These are phyloP conservation scores for Colletotrichum spinosum DNA, from an alignment of 2,329 filamentous ascomycete genomes.

Conservation along the genomic window DNA sequence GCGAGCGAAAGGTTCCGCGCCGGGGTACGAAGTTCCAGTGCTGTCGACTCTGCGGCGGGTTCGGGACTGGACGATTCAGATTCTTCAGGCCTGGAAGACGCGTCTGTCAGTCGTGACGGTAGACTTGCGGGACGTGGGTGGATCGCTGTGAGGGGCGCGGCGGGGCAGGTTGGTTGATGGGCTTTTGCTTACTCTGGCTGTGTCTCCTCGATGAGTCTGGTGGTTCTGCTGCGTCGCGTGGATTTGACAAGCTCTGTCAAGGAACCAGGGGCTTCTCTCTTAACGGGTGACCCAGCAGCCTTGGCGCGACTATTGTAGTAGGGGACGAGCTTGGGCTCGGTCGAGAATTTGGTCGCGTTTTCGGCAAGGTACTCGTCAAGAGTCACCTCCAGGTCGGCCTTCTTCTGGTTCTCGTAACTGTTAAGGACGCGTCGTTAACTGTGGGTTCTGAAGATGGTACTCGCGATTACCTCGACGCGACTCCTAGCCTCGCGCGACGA, in stretches of 20 bases:
- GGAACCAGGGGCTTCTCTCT: conserved; percentile 58
- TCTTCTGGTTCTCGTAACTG: conserved; percentile 79
- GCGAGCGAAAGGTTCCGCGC: conserved; percentile 65
- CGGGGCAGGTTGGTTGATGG: not conserved
- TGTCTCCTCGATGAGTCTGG: conserved; percentile 59
- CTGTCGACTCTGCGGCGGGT: conserved; percentile 52
- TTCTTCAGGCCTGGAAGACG: conserved; percentile 21
- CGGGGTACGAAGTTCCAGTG: conserved; percentile 60
- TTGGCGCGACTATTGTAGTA: conserved; percentile 80
- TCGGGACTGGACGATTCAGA: conserved; percentile 40
- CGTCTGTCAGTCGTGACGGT: conserved; percentile 30
- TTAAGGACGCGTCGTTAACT: conserved; percentile 30
- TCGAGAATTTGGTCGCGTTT: conserved; percentile 74
- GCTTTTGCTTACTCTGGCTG: conserved; percentile 53
- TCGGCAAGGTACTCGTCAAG: conserved; percentile 79
- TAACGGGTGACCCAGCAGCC: conserved; percentile 70
- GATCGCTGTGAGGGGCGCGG: not conserved
- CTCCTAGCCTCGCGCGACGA: conserved; percentile 32
- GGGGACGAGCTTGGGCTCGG: conserved; percentile 73
- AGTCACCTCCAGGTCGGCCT: conserved; percentile 80
- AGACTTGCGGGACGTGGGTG: conserved; percentile 15
- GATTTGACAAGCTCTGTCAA: conserved; percentile 56
- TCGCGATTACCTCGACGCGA: conserved; percentile 33
- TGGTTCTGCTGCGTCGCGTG: conserved; percentile 58
- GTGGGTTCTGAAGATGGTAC: conserved; percentile 30